Base-by-base conservation (phyloP, 2,329 filamentous ascomycete genomes). In the Thielaviopsis punctulata region DNA sequence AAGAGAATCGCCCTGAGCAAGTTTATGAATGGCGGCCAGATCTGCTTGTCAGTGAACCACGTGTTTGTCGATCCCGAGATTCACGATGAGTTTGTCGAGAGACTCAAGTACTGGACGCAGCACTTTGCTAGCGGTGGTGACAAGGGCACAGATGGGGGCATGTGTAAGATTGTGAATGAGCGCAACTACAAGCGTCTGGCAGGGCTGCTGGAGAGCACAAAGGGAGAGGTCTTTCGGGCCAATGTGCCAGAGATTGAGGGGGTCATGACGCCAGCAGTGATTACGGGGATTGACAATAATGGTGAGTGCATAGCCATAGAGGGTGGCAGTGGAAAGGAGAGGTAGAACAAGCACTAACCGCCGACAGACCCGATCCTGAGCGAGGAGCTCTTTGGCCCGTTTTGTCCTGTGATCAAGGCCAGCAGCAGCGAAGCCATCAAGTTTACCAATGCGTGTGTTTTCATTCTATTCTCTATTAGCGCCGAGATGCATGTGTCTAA, bases 381-480 rank as follows among this genome's bases (percentile, higher is more conserved):
- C 18, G 67, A 71, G 55, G 70, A 73, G 58, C 57, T 73, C 15
- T 71, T 72, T 54, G 68, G 65, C 0, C 67, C 68, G 1, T 65
- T 72, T 23, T 62, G 66, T 8, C 69, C 69, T 19, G 59, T 71
- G 6, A 49, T 71, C 1, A 62, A 64, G 13, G 63, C 62, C 30
- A 60, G 59, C 4, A 49, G 60, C 24, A 56, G 61, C 24, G 56
- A 64, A 45, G 64, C 63, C 18, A 59, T 68, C 15, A 49, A 54
- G 2, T 62, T 63, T 19, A 52, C 43, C 45, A 52, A 52, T 30
- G 27, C 21, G 44, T 46, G 24, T 21, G 44, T 13, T 33, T 13
- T 33, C 30, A 12, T 33, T 12, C 9, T 13, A 33, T 3, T 33
- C 30, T 33, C 30, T 12, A 3, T 12, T 12, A n/a, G n/a, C n/a